Percentiles rank a stretch among this genome's conserved stretches.
These are phyloP conservation scores for Suillus ampliporus DNA, from an alignment of 768 basidiomycete genomes.

Conservation along the genomic window DNA sequence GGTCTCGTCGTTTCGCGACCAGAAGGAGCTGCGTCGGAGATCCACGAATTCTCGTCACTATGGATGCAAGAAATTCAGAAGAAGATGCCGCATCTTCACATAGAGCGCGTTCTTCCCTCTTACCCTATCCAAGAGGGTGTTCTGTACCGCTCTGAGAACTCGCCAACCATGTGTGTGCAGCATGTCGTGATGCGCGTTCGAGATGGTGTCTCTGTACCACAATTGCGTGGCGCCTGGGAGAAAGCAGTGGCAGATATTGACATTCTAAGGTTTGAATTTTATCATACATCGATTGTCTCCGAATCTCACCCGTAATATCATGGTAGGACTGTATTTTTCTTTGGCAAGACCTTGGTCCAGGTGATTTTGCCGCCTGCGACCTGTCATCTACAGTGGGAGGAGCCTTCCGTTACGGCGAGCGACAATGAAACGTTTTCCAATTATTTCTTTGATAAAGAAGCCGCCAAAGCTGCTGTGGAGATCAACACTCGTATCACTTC, in stretches of 20 bases:
- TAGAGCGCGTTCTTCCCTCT: slow-evolving; percentile 43
- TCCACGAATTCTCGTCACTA: slow-evolving; percentile 23
- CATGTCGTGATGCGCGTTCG: slow-evolving; percentile 44
- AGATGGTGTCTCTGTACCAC: slow-evolving; percentile 21
- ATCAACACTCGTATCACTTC: slow-evolving; percentile 28
- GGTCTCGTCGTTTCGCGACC: slow-evolving; percentile 4
- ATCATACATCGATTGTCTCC: neutral
- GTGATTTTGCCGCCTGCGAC: slow-evolving; percentile 27
- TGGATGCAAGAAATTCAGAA: slow-evolving; percentile 22
- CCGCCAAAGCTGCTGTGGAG: slow-evolving; percentile 25
- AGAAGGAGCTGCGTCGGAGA: neutral
- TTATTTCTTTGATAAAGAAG: slow-evolving; percentile 28
- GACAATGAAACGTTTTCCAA: slow-evolving; percentile 23
- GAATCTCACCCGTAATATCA: neutral
- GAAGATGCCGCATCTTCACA: slow-evolving; percentile 8
- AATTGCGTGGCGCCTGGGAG: slow-evolving; percentile 42
- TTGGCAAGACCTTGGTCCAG: slow-evolving; percentile 34
- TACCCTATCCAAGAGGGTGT: slow-evolving; percentile 56
- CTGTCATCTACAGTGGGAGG: slow-evolving; percentile 22
- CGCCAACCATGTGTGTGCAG: slow-evolving; percentile 48
- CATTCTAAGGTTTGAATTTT: slow-evolving; percentile 30
- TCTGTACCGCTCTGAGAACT: slow-evolving; percentile 45
- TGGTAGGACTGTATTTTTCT: slow-evolving; percentile 38
- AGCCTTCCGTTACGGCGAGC: slow-evolving; percentile 14
- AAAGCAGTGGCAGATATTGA: slow-evolving; percentile 30